Base-by-base conservation (phyloP, 2,329 filamentous ascomycete species). In the Esteya vermicola region DNA sequence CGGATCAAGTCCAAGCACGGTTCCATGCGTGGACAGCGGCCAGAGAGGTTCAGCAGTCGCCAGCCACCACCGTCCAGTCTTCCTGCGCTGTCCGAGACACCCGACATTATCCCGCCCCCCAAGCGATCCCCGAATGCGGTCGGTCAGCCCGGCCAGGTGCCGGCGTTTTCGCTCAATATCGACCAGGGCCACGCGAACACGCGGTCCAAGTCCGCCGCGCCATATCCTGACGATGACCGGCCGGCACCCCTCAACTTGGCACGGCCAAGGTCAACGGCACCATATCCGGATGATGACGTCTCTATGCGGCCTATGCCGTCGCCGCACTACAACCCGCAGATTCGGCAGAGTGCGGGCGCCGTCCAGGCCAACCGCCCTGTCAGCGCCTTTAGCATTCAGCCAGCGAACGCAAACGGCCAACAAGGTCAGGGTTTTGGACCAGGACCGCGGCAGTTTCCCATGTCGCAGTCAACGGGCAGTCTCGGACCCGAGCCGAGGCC, bases 1-100 rank as follows among this genome's bases (percentile, higher is more conserved):
- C 76, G 82, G 39, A 96, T 98, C 64, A 93, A 82, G 59, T 85
- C 77, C 4, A 76, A 81, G 48, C 75, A 85, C 51, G 81, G 79
- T 14, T 83, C 80, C 14, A 75, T 79, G 52, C 64, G 72, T 37
- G 75, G 75, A 25, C 65, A 67, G 50, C 63, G 75, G 39, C 75
- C 75, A 0, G 73, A 77, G 27, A 64, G 75, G 32, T 75, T 78
- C 54, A 64, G 68, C 28, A 40, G 19, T 21, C 38, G 39, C 43
- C 50, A 56, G 26, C 56, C 55, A 43, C 59, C 62, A 6, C 31
- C 53, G 7, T 16, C 25, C 18, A 27, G 33, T 9, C 65, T 75
- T 60, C 67, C 70, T 2, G 63, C 68, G 0, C 43, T 75, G 25
- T 59, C 57, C 31, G 72, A 76, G 53, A 47, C 4, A 48, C n/a